Percentiles rank a stretch among this genome's conserved stretches.
phyloP scores from a whole-genome alignment of 176 grass and related monocot genomes.

The Carex cristatella region DNA sequence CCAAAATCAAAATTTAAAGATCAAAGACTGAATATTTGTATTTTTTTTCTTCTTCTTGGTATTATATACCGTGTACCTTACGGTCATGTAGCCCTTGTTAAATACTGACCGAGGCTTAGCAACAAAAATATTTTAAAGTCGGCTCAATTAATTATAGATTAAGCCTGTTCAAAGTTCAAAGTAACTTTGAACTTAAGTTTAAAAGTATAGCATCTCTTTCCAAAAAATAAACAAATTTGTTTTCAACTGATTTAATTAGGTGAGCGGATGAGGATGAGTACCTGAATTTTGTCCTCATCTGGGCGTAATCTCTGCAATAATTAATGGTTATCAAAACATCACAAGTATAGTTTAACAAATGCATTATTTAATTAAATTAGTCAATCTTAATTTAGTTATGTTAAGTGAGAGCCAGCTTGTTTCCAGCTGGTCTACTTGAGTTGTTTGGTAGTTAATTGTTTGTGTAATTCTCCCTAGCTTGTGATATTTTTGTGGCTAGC shows the following conservation, averaged over 20 bases:
- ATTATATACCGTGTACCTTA: background rate
- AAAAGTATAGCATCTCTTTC: background rate
- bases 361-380: conserved; percentile 14
- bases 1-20: background rate
- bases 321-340: background rate
- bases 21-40: background rate
- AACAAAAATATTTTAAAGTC: background rate
- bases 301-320: conserved; percentile 9
- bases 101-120: background rate
- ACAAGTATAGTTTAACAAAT: conserved; percentile 1
- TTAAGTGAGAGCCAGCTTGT: conserved; percentile 1
- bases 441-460: background rate
- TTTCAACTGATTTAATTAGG: background rate
- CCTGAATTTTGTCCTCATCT: background rate
- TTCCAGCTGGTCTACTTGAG: background rate
- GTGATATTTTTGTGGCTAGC: background rate
- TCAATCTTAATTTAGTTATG: background rate
- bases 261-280: background rate
- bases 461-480: background rate
- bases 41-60: background rate
- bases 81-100: background rate
- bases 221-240: background rate
- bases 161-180: background rate
- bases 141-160: background rate
- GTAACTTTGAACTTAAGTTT: background rate